Conservation (phyloP, 306 rosid genomes). For the Crotalaria pallida region DNA sequence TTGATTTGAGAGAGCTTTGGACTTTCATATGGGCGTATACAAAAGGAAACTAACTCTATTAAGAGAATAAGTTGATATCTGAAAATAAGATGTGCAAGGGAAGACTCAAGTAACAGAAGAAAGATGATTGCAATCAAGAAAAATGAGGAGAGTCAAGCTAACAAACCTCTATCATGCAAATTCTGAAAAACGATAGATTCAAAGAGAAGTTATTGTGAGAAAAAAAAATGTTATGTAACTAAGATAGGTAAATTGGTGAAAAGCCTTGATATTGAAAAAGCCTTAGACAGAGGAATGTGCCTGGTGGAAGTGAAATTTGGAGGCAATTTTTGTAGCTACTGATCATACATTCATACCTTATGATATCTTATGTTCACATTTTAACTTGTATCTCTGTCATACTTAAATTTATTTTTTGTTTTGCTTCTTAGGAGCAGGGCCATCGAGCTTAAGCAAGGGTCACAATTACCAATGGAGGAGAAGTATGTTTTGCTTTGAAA, state of each 20-base stretch:
- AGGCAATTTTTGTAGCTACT: constrained; percentile 9
- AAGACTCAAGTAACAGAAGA: background rate
- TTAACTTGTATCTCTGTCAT: background rate
- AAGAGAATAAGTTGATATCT: background rate
- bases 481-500: constrained; percentile 49
- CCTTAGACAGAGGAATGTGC: background rate
- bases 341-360: background rate
- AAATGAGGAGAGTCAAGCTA: background rate
- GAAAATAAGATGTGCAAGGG: background rate
- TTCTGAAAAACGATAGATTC: background rate
- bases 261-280: background rate
- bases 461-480: constrained; percentile 52
- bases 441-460: constrained; percentile 47
- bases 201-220: background rate
- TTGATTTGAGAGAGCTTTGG: background rate
- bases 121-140: background rate
- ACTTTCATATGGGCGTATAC: background rate
- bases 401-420: constrained; percentile 9
- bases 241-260: background rate
- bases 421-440: constrained; percentile 44
- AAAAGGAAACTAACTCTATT: background rate
- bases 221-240: too few relatives aligned
- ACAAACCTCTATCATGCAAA: background rate
- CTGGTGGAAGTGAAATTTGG: constrained; percentile 19
- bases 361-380: background rate